Percentiles rank a stretch among this genome's conserved stretches.
These are phyloP conservation scores for Globisporangium rhizosaccharum DNA, from an alignment of 352 stramenopile species.

Conservation along the genomic window DNA sequence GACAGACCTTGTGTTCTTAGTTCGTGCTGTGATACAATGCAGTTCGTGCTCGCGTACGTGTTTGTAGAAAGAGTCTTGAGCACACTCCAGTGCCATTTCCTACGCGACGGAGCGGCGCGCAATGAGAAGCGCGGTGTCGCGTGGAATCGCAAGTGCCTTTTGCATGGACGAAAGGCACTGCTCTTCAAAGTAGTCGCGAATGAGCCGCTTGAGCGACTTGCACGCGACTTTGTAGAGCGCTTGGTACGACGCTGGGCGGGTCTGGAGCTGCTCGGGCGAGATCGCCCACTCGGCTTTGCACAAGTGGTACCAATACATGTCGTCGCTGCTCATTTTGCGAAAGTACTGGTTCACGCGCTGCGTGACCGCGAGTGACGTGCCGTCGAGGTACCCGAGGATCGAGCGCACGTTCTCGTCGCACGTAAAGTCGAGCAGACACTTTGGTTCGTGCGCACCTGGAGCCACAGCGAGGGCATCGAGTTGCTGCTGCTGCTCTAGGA, in stretches of 20 bases:
- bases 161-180: constrained; percentile 72
- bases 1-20: no score
- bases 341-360: constrained; percentile 62
- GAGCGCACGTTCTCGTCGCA: constrained; percentile 67
- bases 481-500: constrained; percentile 9
- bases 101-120: constrained; percentile 18
- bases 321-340: constrained; percentile 39
- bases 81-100: no score
- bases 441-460: constrained; percentile 4
- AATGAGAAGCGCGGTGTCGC: constrained; percentile 55
- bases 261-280: constrained; percentile 59
- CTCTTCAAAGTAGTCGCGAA: constrained; percentile 78
- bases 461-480: not conserved
- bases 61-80: not conserved
- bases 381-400: constrained; percentile 70
- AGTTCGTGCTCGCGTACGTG: not conserved
- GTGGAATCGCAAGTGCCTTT: constrained; percentile 59
- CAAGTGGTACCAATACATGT: constrained; percentile 61
- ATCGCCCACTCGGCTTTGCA: constrained; percentile 69
- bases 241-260: constrained; percentile 56
- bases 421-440: constrained; percentile 55
- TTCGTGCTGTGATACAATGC: no score
- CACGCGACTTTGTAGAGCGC: constrained; percentile 73
- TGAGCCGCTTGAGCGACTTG: constrained; percentile 60
- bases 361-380: constrained; percentile 46